A percentile compares a stretch with the other conserved stretches of the same genome.
Conservation (phyloP, 2,329 filamentous ascomycete genomes). For the Aureobasidium pullulans region DNA sequence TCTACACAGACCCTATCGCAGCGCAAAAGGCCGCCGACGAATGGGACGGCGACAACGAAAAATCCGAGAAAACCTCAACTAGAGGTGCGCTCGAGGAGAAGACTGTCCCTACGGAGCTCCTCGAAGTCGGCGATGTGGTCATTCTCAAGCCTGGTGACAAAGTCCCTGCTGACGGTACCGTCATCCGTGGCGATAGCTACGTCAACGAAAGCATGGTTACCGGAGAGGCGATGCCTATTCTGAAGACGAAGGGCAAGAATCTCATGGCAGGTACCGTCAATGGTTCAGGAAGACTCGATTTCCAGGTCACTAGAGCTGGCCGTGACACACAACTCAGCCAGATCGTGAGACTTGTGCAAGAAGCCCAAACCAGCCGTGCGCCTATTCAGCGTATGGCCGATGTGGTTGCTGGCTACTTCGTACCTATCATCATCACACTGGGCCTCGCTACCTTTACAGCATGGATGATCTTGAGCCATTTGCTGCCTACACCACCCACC, state of each 20-base stretch:
- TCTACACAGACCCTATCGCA: conserved; percentile 90
- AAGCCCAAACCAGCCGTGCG: conserved; percentile 87
- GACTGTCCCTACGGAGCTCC: conserved; percentile 84
- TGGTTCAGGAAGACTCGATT: conserved; percentile 82
- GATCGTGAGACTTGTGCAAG: conserved; percentile 96
- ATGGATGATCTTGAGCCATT: conserved; percentile 94
- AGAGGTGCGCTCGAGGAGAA: conserved; percentile 69
- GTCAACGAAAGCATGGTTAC: conserved; percentile 98
- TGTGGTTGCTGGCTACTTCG: conserved; percentile 84
- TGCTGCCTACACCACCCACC: conserved; percentile 72
- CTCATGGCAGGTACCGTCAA: conserved; percentile 96
- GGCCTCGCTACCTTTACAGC: conserved; percentile 76
- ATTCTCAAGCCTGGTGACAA: conserved; percentile 92
- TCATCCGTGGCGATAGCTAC: conserved; percentile 85
- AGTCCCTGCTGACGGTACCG: conserved; percentile 82
- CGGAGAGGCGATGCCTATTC: conserved; percentile 89
- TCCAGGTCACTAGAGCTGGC: conserved; percentile 84
- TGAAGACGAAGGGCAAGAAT: conserved; percentile 71
- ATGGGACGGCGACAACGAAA: conserved; percentile 49
- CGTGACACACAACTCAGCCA: conserved; percentile 95
- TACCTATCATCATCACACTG: conserved; percentile 78
- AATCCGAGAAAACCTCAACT: conserved; percentile 36
- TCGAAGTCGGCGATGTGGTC: conserved; percentile 90
- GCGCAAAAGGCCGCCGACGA: conserved; percentile 81
- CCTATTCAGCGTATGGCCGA: conserved; percentile 93